Conservation (phyloP, 1,139 yeast species). For the Kodamaea sp. region DNA sequence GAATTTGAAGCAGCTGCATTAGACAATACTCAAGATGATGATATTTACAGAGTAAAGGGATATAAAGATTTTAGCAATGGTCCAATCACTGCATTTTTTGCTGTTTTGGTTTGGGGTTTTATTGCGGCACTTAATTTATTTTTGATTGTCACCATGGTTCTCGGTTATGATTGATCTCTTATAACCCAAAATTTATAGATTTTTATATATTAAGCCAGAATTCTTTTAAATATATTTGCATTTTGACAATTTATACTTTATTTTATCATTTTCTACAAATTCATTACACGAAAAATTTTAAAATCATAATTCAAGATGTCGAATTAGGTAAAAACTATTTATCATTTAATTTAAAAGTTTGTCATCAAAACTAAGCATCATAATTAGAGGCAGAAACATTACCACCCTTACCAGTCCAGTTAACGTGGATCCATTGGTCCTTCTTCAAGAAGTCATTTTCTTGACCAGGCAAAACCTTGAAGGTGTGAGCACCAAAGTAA, state of each 20-base stretch:
- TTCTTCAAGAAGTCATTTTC: conserved; percentile 74
- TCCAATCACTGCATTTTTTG: conserved; percentile 38
- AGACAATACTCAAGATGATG: conserved; percentile 6
- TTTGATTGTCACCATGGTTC: conserved; percentile 45
- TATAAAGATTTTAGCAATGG: conserved; percentile 56
- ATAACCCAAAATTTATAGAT: conserved; percentile 12
- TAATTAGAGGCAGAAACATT: conserved; percentile 92
- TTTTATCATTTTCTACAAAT: neutral
- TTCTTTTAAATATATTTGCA: neutral
- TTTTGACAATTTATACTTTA: neutral
- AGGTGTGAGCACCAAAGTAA: conserved; percentile 99
- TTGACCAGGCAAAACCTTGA: conserved; percentile 86
- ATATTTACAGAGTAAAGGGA: conserved; percentile 24
- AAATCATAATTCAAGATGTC: neutral
- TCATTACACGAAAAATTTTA: neutral
- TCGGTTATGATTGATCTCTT: conserved; percentile 42
- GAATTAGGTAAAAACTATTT: neutral
- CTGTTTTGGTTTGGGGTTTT: conserved; percentile 50
- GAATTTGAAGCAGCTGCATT: neutral
- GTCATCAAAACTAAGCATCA: conserved; percentile 57
- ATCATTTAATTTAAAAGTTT: neutral
- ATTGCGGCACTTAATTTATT: conserved; percentile 50
- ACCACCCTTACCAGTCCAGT: conserved; percentile 99
- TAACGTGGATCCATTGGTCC: conserved; percentile 84
- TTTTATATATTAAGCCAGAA: neutral